Percentiles rank a stretch among this genome's conserved stretches.
phyloP scores from a whole-genome alignment of 805 yeast genomes.

The Huiozyma naganishii region DNA sequence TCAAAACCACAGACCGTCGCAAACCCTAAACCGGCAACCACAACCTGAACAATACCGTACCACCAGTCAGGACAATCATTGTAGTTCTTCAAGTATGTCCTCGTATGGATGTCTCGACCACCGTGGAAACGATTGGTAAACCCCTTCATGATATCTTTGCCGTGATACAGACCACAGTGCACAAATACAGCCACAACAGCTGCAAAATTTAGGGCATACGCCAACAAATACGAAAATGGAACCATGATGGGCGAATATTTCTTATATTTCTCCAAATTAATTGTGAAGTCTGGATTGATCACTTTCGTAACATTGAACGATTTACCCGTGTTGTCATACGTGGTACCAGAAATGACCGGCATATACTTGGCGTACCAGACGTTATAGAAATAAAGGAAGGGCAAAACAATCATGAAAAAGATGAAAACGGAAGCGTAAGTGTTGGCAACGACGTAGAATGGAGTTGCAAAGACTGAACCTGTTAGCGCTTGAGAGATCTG shows the following conservation, averaged over 20 bases:
- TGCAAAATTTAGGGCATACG: constrained; percentile 52
- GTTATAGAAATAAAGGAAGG: constrained; percentile 43
- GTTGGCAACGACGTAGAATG: constrained; percentile 31
- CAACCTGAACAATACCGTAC: constrained; percentile 32
- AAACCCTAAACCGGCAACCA: constrained; percentile 22
- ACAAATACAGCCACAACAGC: constrained; percentile 50
- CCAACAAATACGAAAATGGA: constrained; percentile 45
- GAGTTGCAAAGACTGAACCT: constrained; percentile 53
- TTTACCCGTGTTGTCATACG: constrained; percentile 39
- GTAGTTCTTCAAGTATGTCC: constrained; percentile 42
- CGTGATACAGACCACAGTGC: constrained; percentile 49
- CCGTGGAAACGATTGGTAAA: constrained; percentile 33
- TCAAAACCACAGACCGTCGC: constrained; percentile 30
- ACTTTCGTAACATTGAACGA: constrained; percentile 39
- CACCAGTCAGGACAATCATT: constrained; percentile 71
- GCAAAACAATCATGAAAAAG: constrained; percentile 39
- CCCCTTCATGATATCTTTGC: constrained; percentile 39
- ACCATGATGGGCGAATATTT: constrained; percentile 48
- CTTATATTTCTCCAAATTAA: constrained; percentile 37
- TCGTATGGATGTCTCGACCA: constrained; percentile 36
- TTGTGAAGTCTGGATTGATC: constrained; percentile 32
- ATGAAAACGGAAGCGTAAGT: constrained; percentile 38
- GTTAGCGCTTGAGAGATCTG: constrained; percentile 39
- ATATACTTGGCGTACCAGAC: constrained; percentile 48
- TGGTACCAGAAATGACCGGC: constrained; percentile 43